Percentiles rank a stretch among this genome's conserved stretches.
These are phyloP conservation scores for Teratosphaeria gauchensis DNA, from an alignment of 2,329 filamentous ascomycete species.

Conservation along the genomic window DNA sequence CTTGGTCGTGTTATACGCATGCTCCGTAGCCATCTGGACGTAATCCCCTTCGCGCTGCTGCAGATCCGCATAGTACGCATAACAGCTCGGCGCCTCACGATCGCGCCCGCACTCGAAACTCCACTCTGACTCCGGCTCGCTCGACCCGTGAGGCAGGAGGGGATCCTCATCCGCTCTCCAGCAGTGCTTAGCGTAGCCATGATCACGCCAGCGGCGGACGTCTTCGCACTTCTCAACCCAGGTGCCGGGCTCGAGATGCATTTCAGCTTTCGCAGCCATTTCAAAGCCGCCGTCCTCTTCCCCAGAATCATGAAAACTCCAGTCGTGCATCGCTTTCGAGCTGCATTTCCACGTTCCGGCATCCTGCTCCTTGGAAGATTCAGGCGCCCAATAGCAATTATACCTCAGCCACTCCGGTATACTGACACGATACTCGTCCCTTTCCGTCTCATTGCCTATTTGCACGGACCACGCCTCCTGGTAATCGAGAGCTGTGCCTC, in stretches of 20 bases:
- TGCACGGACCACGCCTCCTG: not conserved
- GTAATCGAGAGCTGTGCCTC: not conserved
- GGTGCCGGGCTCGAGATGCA: not conserved
- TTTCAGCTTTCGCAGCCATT: not conserved
- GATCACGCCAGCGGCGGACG: not conserved
- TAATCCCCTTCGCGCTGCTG: not conserved
- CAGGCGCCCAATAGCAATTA: not conserved
- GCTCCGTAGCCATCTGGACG: not conserved
- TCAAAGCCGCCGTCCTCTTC: not conserved
- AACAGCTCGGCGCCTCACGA: not conserved
- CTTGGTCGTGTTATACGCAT: not conserved
- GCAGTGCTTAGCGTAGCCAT: not conserved
- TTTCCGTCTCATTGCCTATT: not conserved
- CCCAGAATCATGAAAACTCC: not conserved
- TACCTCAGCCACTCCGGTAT: not conserved
- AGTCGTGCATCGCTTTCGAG: not conserved
- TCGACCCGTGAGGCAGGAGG: not conserved
- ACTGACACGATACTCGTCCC: not conserved
- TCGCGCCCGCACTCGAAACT: not conserved
- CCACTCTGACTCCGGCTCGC: not conserved
- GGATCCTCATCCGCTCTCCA: not conserved
- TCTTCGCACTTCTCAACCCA: not conserved
- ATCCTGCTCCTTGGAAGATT: not conserved
- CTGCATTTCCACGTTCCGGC: not conserved
- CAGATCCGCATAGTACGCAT: not conserved